phyloP scores from a whole-genome alignment of 306 rosid genomes.

The Lithocarpus polystachyus region DNA sequence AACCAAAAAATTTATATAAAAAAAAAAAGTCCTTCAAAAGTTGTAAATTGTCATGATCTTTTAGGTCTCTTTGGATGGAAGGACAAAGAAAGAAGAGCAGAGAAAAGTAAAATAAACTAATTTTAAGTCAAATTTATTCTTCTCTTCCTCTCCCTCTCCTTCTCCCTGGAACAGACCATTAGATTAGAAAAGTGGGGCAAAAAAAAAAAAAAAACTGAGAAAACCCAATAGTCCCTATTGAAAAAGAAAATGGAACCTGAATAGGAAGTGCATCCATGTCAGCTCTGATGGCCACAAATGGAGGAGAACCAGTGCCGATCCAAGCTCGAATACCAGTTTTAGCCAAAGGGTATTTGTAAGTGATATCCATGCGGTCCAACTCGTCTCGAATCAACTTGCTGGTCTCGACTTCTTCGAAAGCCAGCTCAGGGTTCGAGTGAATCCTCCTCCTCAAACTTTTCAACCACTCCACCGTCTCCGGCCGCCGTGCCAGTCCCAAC shows the following conservation, averaged over 20 bases:
- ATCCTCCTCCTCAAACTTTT: conserved; percentile 61
- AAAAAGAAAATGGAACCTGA: conserved; percentile 44
- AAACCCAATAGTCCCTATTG: too few relatives aligned
- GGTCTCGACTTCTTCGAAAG: conserved; percentile 87
- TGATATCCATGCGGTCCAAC: conserved; percentile 71
- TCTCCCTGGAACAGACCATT: too few relatives aligned
- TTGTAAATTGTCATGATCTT: too few relatives aligned
- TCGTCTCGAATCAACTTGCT: conserved; percentile 63
- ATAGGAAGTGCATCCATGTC: conserved; percentile 99
- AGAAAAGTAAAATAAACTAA: too few relatives aligned
- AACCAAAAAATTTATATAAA: background rate
- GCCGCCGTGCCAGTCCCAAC: conserved; percentile 47
- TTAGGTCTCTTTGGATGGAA: too few relatives aligned
- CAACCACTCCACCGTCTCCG: conserved; percentile 74
- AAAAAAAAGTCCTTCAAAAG: too few relatives aligned
- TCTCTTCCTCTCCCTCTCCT: too few relatives aligned
- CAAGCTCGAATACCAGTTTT: conserved; percentile 80
- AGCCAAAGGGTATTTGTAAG: conserved; percentile 62
- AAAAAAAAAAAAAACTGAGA: too few relatives aligned
- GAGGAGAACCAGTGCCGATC: conserved; percentile 92
- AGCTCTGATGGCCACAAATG: conserved; percentile 89
- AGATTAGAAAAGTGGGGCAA: too few relatives aligned
- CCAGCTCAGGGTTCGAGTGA: conserved; percentile 84
- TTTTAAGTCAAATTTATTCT: too few relatives aligned
- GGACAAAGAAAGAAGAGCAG: too few relatives aligned